Percentiles rank a stretch among this genome's conserved stretches.
Evolutionary conservation across 2,329 filamentous ascomycete species (phyloP).

Genomic region (Cladobotryum mycophilum): DNA sequence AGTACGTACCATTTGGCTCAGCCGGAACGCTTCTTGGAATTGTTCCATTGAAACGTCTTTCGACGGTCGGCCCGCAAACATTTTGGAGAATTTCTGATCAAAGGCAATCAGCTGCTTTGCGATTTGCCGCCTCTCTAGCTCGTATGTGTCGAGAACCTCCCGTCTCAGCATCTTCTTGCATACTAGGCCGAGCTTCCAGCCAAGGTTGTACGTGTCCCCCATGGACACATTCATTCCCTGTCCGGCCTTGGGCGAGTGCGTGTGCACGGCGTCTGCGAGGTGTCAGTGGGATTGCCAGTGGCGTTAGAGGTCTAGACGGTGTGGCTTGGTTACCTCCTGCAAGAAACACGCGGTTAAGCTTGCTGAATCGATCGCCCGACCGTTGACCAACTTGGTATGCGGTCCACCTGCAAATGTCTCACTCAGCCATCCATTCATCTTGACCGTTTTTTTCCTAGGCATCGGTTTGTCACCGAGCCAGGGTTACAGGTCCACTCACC

Average conservation of each 20-base stretch:
- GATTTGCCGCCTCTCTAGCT: conserved; percentile 48
- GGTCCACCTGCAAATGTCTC: conserved; percentile 16
- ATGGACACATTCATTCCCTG: conserved; percentile 70
- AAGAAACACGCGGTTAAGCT: conserved; percentile 57
- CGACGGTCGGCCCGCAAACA: conserved; percentile 52
- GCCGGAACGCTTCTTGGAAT: conserved; percentile 55
- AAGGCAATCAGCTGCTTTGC: conserved; percentile 62
- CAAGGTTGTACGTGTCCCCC: conserved; percentile 53
- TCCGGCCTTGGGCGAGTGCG: conserved; percentile 54
- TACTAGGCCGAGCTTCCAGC: conserved; percentile 48
- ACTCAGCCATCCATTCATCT: background rate
- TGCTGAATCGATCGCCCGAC: conserved; percentile 51
- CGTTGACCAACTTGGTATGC: conserved; percentile 59
- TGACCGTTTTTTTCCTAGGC: background rate
- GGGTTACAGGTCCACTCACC: conserved; percentile 36
- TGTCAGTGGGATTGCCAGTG: conserved; percentile 8
- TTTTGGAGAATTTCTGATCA: conserved; percentile 49
- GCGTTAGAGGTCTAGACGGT: conserved; percentile 39
- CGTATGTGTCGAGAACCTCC: conserved; percentile 43
- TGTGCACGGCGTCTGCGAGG: conserved; percentile 45
- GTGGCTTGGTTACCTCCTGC: conserved; percentile 52
- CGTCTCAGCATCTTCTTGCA: conserved; percentile 36
- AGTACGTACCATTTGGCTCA: conserved; percentile 36
- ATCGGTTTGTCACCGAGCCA: background rate
- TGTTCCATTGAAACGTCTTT: conserved; percentile 54